phyloP scores from a whole-genome alignment of 1,284 basidiomycete species.

The Cutaneotrichosporon sp. region DNA sequence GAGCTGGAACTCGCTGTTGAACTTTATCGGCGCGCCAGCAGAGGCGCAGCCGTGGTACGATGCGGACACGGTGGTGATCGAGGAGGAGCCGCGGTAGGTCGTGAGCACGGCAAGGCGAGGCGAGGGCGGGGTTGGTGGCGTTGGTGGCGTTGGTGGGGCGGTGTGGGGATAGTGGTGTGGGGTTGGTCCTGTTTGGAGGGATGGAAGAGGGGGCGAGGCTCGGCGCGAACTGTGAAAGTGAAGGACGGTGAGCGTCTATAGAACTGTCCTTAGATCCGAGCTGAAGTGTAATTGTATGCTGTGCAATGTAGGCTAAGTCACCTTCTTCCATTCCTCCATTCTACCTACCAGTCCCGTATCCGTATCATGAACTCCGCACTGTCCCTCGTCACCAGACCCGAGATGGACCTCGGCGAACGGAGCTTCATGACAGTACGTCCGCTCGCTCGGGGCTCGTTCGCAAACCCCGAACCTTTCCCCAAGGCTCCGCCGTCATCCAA shows the following conservation, averaged over 20 bases:
- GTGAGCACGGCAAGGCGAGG: background rate
- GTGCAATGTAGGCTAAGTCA: background rate
- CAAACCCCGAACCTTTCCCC: background rate
- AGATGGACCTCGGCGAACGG: background rate
- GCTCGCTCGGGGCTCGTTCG: background rate
- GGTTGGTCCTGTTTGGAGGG: no score
- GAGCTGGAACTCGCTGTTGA: slow-evolving; percentile 22
- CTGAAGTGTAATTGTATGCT: background rate
- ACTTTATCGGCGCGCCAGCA: slow-evolving; percentile 19
- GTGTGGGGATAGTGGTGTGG: no score
- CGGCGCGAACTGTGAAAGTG: background rate
- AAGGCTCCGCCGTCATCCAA: background rate
- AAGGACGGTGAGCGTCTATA: background rate
- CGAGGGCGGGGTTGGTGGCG: background rate
- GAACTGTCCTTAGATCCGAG: background rate
- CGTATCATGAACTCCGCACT: background rate
- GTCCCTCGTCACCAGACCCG: background rate
- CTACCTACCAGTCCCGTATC: background rate
- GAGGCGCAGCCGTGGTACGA: slow-evolving; percentile 17
- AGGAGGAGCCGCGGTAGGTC: slow-evolving; percentile 2
- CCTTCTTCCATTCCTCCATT: background rate
- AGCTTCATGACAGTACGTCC: background rate
- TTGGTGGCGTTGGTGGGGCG: no score
- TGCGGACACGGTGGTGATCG: slow-evolving; percentile 3
- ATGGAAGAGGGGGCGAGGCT: background rate